Evolutionary conservation across 139 green algal genomes (phyloP).

Genomic region (Protoeuglena noctilucae): DNA sequence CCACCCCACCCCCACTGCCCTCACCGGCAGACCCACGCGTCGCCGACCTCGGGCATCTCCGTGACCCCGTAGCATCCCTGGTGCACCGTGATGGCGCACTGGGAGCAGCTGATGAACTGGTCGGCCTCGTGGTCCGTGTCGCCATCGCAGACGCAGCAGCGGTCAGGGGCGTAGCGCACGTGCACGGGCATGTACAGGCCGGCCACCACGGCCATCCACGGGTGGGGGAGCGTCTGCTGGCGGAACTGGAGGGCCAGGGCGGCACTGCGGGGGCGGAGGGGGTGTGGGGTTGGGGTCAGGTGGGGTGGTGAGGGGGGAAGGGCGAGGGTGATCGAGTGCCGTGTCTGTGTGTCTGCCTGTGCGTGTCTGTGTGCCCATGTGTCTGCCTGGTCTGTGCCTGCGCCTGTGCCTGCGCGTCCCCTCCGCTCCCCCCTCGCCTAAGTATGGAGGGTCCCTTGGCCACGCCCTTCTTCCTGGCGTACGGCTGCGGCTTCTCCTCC

Average conservation of each 20-base stretch:
- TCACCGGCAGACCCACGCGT: conserved; percentile 76
- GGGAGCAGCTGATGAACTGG: conserved; percentile 69
- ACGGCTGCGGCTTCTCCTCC: not conserved
- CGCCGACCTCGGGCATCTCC: conserved; percentile 46
- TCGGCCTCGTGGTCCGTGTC: conserved; percentile 81
- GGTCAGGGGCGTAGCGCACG: conserved; percentile 30
- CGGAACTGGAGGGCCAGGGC: not conserved
- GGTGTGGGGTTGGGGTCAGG: not conserved
- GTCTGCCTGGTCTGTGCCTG: not conserved
- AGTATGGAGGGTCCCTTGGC: too few relatives aligned
- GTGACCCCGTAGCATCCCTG: conserved; percentile 81
- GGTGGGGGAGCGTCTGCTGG: conserved; percentile 2
- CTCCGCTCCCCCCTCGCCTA: too few relatives aligned
- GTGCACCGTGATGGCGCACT: conserved; percentile 72
- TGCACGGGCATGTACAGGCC: conserved; percentile 10
- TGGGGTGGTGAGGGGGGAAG: not conserved
- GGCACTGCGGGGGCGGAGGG: not conserved
- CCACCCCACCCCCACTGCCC: too few relatives aligned
- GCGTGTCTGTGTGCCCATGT: not conserved
- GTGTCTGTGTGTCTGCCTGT: not conserved
- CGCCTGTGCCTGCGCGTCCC: too few relatives aligned
- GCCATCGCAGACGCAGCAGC: conserved; percentile 66
- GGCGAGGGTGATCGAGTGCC: not conserved
- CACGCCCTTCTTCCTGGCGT: too few relatives aligned
- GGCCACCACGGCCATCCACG: conserved; percentile 3